Conservation (phyloP, 495 filamentous ascomycete genomes). For the Tetracladium marchalianum region DNA sequence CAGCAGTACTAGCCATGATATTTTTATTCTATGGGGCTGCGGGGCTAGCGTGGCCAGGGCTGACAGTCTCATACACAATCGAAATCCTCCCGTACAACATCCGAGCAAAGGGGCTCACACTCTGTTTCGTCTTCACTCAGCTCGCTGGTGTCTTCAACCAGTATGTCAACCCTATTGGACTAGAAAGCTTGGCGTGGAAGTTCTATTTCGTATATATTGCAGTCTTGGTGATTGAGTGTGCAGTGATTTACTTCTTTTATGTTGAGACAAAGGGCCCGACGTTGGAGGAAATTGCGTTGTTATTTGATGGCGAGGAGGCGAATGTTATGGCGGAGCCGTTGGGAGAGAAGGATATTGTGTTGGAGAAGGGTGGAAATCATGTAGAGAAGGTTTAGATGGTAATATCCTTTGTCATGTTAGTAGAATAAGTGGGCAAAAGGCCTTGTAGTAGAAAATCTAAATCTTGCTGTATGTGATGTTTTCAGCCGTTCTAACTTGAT, state of each 20-base stretch:
- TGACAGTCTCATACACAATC: not conserved
- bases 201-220: constrained; percentile 22
- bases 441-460: too few relatives aligned
- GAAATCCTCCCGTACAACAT: constrained; percentile 11
- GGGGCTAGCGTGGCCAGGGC: constrained; percentile 3
- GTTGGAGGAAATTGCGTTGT: constrained; percentile 35
- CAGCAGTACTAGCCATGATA: constrained; percentile 16
- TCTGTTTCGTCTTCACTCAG: not conserved
- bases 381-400: too few relatives aligned
- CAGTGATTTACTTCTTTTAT: constrained; percentile 20
- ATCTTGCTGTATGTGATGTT: too few relatives aligned
- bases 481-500: too few relatives aligned
- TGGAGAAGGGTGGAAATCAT: too few relatives aligned
- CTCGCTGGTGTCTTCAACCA: constrained; percentile 3
- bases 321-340: constrained; percentile 24
- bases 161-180: constrained; percentile 10
- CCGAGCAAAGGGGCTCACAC: constrained; percentile 6
- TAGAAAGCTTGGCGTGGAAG: constrained; percentile 15
- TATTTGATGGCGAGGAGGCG: constrained; percentile 49
- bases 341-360: not conserved
- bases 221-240: constrained; percentile 19
- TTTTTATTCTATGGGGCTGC: constrained; percentile 15
- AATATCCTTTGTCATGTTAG: too few relatives aligned
- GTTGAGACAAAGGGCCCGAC: constrained; percentile 23
- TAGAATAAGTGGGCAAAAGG: too few relatives aligned